Percentiles rank a stretch among this genome's conserved stretches.
These are phyloP conservation scores for Dovyalis caffra DNA, from an alignment of 345 rosid species.

Conservation along the genomic window DNA sequence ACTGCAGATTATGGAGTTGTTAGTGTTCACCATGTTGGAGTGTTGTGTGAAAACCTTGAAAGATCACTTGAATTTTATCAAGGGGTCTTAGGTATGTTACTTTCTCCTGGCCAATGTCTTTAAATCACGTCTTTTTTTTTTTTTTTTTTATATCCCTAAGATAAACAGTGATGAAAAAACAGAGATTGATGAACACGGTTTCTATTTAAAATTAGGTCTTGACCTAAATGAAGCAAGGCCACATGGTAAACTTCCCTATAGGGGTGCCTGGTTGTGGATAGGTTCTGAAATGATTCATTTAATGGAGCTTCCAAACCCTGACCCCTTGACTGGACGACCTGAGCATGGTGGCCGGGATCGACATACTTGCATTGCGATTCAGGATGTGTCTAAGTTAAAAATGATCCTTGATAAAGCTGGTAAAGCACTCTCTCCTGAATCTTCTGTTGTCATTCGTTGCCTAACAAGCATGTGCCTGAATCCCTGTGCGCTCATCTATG, in stretches of 20 bases:
- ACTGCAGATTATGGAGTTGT: constrained; percentile 79
- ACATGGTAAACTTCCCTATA: constrained; percentile 82
- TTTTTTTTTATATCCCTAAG: not conserved
- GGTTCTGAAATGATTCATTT: constrained; percentile 97
- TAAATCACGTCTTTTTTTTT: not conserved
- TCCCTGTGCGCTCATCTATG: not conserved
- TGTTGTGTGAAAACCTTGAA: constrained; percentile 80
- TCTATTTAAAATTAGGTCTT: constrained; percentile 46
- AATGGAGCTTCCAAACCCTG: constrained; percentile 99
- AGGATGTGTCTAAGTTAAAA: constrained; percentile 73
- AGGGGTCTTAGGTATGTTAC: constrained; percentile 53
- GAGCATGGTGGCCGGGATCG: constrained; percentile 94
- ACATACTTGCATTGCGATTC: constrained; percentile 82
- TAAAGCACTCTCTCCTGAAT: constrained; percentile 20
- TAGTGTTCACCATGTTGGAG: constrained; percentile 82
- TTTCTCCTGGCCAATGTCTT: not conserved
- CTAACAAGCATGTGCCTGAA: not conserved
- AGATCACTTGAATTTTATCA: constrained; percentile 85
- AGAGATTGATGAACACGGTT: constrained; percentile 10
- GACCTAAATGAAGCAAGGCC: constrained; percentile 95
- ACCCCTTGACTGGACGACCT: constrained; percentile 86
- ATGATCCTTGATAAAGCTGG: constrained; percentile 73
- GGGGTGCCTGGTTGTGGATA: constrained; percentile 97
- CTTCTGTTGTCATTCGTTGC: not conserved
- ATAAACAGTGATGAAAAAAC: not conserved